phyloP scores from a whole-genome alignment of 1,284 basidiomycete species.

The Phylloboletellus chloephorus region DNA sequence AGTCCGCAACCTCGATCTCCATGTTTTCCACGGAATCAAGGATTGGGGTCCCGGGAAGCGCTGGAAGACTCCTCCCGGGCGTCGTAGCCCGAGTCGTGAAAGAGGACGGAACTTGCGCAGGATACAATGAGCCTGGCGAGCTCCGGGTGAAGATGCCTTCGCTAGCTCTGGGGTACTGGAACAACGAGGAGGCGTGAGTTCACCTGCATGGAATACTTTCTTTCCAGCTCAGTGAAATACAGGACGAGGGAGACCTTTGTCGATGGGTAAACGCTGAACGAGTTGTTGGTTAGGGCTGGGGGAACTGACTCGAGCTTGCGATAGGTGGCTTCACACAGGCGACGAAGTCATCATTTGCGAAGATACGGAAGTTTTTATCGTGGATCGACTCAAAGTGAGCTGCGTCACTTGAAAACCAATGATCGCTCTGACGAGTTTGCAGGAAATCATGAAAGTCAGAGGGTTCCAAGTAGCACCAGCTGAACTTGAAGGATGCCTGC shows the following conservation, averaged over 20 bases:
- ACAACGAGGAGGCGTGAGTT: conserved; percentile 60
- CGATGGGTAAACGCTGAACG: conserved; percentile 36
- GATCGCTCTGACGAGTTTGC: conserved; percentile 3
- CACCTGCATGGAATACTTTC: neutral
- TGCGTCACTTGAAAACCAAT: neutral
- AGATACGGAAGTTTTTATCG: conserved; percentile 56
- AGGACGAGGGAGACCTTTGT: conserved; percentile 53
- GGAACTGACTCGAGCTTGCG: conserved; percentile 22
- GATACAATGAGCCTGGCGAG: conserved; percentile 58
- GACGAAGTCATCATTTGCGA: conserved; percentile 58
- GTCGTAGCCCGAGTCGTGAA: conserved; percentile 51
- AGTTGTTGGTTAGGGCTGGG: conserved; percentile 18
- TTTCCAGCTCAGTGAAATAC: conserved; percentile 4
- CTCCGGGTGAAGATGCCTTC: conserved; percentile 53
- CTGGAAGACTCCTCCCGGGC: conserved; percentile 52
- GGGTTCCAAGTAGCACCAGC: conserved; percentile 67
- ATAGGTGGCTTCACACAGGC: conserved; percentile 65
- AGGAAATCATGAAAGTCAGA: conserved; percentile 62
- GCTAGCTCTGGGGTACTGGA: conserved; percentile 51
- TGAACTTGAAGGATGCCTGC: conserved; percentile 66
- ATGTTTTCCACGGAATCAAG: conserved; percentile 44
- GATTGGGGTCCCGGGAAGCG: conserved; percentile 51
- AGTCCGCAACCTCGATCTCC: conserved; percentile 49
- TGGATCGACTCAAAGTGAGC: conserved; percentile 64
- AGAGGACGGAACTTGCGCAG: conserved; percentile 51